Percentiles rank a stretch among this genome's conserved stretches.
Conservation (phyloP, 352 stramenopile species). For the Peronospora farinosa region DNA sequence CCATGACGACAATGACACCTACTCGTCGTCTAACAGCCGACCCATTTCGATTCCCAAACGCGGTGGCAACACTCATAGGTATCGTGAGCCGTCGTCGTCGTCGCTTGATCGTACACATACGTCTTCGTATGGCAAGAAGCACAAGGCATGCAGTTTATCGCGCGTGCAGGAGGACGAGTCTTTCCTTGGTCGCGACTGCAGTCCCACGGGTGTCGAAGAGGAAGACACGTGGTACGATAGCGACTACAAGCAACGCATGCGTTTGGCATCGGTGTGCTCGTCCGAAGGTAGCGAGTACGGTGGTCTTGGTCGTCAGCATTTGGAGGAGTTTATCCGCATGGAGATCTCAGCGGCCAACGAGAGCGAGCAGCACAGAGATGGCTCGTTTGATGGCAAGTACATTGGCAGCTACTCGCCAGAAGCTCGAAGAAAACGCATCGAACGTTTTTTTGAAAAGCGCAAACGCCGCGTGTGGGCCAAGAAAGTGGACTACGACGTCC, state of each 20-base stretch:
- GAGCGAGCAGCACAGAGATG: constrained; percentile 34
- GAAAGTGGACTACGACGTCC: constrained; percentile 97
- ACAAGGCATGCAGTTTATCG: constrained; percentile 47
- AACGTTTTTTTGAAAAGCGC: constrained; percentile 89
- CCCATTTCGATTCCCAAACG: constrained; percentile 62
- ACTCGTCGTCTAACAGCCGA: constrained; percentile 35
- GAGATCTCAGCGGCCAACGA: constrained; percentile 68
- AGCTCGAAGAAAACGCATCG: constrained; percentile 76
- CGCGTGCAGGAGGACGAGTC: constrained; percentile 55
- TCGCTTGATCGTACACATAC: constrained; percentile 27
- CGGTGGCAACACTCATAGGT: constrained; percentile 23
- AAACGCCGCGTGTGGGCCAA: constrained; percentile 93
- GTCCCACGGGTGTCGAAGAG: constrained; percentile 64
- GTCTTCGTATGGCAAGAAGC: constrained; percentile 35
- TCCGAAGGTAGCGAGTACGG: constrained; percentile 74
- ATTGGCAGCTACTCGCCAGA: constrained; percentile 88
- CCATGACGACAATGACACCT: constrained; percentile 40
- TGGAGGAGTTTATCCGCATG: constrained; percentile 79
- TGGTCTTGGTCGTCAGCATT: constrained; percentile 57
- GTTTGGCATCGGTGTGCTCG: constrained; percentile 66
- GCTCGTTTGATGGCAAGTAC: constrained; percentile 44
- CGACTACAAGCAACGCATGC: constrained; percentile 66
- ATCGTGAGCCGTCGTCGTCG: constrained; percentile 23
- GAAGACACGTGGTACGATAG: constrained; percentile 52
- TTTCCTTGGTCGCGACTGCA: constrained; percentile 52